Conservation (phyloP, 441 rosid species). For the Brassica balearica region DNA sequence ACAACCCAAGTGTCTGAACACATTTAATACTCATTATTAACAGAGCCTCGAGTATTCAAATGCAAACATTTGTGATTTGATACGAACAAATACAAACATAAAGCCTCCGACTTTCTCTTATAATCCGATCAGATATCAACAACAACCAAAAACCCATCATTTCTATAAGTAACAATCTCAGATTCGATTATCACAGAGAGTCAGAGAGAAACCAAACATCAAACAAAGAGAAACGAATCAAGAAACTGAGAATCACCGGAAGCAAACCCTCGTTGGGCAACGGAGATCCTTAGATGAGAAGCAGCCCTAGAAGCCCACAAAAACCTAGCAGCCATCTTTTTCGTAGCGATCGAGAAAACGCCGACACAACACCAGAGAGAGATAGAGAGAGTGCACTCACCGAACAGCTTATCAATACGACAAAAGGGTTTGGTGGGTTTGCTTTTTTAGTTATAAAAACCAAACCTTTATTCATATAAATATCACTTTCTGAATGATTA, state of each 20-base stretch:
- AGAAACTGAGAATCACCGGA: slow-evolving; percentile 54
- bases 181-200: no score
- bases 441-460: slow-evolving; percentile 13
- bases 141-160: no score
- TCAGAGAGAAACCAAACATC: neutral
- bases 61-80: no score
- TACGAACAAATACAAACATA: no score
- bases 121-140: no score
- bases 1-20: no score
- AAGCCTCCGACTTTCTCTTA: no score
- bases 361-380: slow-evolving; percentile 24
- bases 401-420: slow-evolving; percentile 25
- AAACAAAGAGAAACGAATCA: slow-evolving; percentile 14
- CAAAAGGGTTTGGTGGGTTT: slow-evolving; percentile 43
- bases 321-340: slow-evolving; percentile 67
- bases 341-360: slow-evolving; percentile 20
- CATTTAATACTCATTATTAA: no score
- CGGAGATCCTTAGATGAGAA: slow-evolving; percentile 85
- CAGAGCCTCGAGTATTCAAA: no score
- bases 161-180: no score
- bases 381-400: slow-evolving; percentile 32
- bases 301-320: slow-evolving; percentile 93
- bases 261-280: slow-evolving; percentile 67
- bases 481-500: slow-evolving; percentile 27
- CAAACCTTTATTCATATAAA: neutral